Evolutionary conservation across 179 eudicot genomes (phyloP).

Genomic region (Beta lomatogona): DNA sequence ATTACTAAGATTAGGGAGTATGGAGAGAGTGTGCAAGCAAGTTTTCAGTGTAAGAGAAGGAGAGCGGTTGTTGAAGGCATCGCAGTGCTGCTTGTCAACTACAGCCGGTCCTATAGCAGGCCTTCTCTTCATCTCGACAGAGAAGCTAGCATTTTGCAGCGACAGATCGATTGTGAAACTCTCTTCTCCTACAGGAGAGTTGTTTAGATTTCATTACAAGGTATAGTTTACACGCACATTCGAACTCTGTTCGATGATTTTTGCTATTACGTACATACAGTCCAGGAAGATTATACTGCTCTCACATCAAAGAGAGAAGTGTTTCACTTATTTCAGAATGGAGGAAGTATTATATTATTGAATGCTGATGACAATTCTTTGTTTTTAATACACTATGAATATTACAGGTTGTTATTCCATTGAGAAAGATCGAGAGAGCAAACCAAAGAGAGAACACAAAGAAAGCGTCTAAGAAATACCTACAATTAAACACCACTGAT

Average conservation of each 20-base stretch:
- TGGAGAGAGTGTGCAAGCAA: constrained; percentile 33
- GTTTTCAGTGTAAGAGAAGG: background rate
- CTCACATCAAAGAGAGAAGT: no score
- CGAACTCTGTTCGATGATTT: no score
- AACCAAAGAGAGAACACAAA: constrained; percentile 38
- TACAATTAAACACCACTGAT: constrained; percentile 54
- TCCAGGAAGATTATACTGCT: no score
- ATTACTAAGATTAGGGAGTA: constrained; percentile 42
- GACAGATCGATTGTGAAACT: constrained; percentile 24
- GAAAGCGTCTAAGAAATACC: constrained; percentile 50
- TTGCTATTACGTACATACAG: no score
- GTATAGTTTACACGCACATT: constrained; percentile 5
- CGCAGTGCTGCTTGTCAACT: constrained; percentile 8
- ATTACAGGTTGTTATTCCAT: constrained; percentile 34
- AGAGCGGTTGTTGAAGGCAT: background rate
- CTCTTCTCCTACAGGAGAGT: constrained; percentile 20
- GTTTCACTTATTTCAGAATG: no score
- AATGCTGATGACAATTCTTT: no score
- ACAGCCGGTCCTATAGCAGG: background rate
- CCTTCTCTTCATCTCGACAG: constrained; percentile 4
- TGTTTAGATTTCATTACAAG: constrained; percentile 28
- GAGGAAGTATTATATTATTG: no score
- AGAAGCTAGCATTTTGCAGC: constrained; percentile 20
- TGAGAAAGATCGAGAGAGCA: constrained; percentile 43
- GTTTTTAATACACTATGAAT: no score